Evolutionary conservation across 805 yeast genomes (phyloP).

Genomic region (Kodamaea restingae): DNA sequence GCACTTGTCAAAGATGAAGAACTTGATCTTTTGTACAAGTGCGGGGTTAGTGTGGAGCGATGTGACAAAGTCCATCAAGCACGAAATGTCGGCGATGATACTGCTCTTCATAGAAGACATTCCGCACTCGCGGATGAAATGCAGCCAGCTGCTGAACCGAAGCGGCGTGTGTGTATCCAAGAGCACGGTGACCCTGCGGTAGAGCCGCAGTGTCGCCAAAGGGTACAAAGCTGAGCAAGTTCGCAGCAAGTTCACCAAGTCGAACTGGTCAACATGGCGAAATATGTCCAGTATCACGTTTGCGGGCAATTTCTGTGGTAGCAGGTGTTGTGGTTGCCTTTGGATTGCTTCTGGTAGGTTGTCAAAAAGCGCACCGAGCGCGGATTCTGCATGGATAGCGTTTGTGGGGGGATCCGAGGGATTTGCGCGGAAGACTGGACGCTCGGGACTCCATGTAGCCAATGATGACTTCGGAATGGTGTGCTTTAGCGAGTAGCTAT

Average conservation of each 20-base stretch:
- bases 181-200: slow-evolving; percentile 28
- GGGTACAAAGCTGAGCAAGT: slow-evolving; percentile 21
- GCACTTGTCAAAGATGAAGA: slow-evolving; percentile 34
- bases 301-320: slow-evolving; percentile 13
- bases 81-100: slow-evolving; percentile 18
- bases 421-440: not conserved
- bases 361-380: not conserved
- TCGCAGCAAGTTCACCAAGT: slow-evolving; percentile 22
- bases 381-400: not conserved
- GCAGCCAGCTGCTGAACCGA: slow-evolving; percentile 2
- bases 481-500: slow-evolving; percentile 24
- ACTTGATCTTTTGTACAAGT: slow-evolving; percentile 22
- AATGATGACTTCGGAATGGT: slow-evolving; percentile 16
- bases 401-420: not conserved
- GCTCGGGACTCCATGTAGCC: slow-evolving; percentile 1
- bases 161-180: slow-evolving; percentile 27
- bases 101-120: slow-evolving; percentile 28
- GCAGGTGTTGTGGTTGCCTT: slow-evolving; percentile 12
- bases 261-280: slow-evolving; percentile 29
- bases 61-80: slow-evolving; percentile 18
- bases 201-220: slow-evolving; percentile 22
- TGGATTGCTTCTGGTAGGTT: not conserved
- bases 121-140: slow-evolving; percentile 26
- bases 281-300: slow-evolving; percentile 13
- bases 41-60: slow-evolving; percentile 17